phyloP scores from a whole-genome alignment of 192 early-diverging fungal genomes.

The Geranomyces variabilis region DNA sequence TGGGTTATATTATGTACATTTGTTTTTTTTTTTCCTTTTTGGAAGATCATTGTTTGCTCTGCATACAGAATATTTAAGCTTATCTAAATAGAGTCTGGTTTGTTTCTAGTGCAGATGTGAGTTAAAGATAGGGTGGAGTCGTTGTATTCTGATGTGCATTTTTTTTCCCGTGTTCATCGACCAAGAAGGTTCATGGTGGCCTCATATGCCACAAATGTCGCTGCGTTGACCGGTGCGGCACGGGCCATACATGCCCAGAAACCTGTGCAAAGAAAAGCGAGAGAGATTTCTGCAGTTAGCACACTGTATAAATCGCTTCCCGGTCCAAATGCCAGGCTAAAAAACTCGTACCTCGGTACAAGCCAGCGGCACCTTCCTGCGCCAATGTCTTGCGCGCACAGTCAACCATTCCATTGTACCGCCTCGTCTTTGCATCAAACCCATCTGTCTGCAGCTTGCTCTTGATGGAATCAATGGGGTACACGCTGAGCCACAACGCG shows the following conservation, averaged over 20 bases:
- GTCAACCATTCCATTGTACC: slow-evolving; percentile 77
- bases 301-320: no score
- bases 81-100: no score
- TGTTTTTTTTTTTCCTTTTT: no score
- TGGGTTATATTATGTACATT: no score
- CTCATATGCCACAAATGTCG: slow-evolving; percentile 90
- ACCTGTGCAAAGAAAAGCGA: slow-evolving; percentile 36
- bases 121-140: no score
- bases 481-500: slow-evolving; percentile 81
- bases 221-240: slow-evolving; percentile 92
- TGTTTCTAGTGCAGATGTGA: no score
- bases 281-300: neutral
- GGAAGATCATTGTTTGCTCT: no score
- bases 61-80: no score
- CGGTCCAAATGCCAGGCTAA: no score
- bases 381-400: slow-evolving; percentile 77
- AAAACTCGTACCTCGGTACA: slow-evolving; percentile 75
- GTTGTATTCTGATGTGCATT: no score
- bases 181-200: slow-evolving; percentile 65
- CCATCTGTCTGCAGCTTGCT: slow-evolving; percentile 93
- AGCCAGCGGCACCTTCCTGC: slow-evolving; percentile 80
- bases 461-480: slow-evolving; percentile 94
- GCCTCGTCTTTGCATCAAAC: slow-evolving; percentile 63
- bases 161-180: slow-evolving; percentile 13
- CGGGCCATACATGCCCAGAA: slow-evolving; percentile 79